Conservation (phyloP, 2,329 filamentous ascomycete genomes). For the Sclerotinia nivalis region DNA sequence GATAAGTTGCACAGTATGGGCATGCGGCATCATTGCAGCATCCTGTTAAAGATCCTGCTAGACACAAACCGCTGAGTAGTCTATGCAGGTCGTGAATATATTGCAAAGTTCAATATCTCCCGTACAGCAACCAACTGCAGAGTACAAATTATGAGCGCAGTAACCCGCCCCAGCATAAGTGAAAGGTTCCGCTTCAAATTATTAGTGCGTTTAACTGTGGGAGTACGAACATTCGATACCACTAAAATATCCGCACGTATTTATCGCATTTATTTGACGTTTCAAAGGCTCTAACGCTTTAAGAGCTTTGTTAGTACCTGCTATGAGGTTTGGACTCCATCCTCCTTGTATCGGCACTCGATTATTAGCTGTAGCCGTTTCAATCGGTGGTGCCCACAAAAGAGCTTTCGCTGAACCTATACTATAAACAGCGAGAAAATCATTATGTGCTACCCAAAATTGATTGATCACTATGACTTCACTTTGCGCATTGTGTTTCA, state of each 20-base stretch:
- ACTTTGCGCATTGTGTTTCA: neutral
- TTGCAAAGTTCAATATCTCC: neutral
- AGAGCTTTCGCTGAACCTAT: conserved; percentile 1
- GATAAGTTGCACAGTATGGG: neutral
- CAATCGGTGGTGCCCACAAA: neutral
- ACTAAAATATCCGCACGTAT: conserved; percentile 4
- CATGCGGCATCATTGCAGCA: conserved; percentile 1
- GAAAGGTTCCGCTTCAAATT: conserved; percentile 1
- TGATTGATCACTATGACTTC: neutral
- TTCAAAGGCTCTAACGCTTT: neutral
- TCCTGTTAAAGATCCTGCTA: neutral
- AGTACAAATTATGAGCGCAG: conserved; percentile 7
- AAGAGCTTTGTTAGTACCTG: neutral
- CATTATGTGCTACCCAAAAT: neutral
- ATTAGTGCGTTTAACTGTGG: neutral
- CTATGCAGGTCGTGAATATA: conserved; percentile 14
- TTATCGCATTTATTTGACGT: neutral
- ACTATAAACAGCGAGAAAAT: neutral
- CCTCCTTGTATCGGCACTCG: neutral
- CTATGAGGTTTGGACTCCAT: neutral
- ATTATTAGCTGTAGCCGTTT: neutral
- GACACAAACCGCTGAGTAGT: neutral
- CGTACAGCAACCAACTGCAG: conserved; percentile 7
- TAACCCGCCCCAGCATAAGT: conserved; percentile 9
- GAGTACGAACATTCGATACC: conserved; percentile 6